Percentiles rank a stretch among this genome's conserved stretches.
Conservation (phyloP, 2,329 filamentous ascomycete genomes). For the Ambrosiella beaveri region DNA sequence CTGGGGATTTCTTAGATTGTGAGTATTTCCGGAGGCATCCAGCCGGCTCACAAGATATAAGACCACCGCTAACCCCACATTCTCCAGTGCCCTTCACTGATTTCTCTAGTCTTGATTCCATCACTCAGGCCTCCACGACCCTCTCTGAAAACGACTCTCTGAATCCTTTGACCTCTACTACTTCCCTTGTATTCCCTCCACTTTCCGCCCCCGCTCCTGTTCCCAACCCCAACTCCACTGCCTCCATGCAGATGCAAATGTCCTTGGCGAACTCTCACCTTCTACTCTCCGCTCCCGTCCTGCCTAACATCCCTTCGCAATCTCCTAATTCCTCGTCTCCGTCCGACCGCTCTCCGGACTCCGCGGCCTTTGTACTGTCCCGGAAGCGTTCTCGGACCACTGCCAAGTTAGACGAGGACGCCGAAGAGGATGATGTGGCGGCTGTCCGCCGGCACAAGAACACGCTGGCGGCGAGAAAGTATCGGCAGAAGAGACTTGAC, state of each 20-base stretch:
- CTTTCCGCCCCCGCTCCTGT: conserved; percentile 5
- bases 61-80: background rate
- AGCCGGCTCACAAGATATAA: background rate
- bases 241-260: conserved; percentile 6
- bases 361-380: background rate
- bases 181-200: conserved; percentile 5
- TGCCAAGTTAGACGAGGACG: conserved; percentile 7
- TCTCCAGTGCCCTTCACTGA: conserved; percentile 4
- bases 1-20: conserved; percentile 6
- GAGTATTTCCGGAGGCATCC: background rate
- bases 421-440: conserved; percentile 9
- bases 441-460: conserved; percentile 37
- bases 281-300: background rate
- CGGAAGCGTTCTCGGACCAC: conserved; percentile 6
- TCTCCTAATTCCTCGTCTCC: background rate
- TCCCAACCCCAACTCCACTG: background rate
- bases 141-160: conserved; percentile 3
- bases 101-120: conserved; percentile 4
- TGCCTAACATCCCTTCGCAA: background rate
- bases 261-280: conserved; percentile 1
- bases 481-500: conserved; percentile 53
- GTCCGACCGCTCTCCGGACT: background rate
- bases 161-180: conserved; percentile 3
- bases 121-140: conserved; percentile 1
- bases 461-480: conserved; percentile 53